Evolutionary conservation across 1,284 basidiomycete species (phyloP).

Genomic region (Apiotrichum gracile): DNA sequence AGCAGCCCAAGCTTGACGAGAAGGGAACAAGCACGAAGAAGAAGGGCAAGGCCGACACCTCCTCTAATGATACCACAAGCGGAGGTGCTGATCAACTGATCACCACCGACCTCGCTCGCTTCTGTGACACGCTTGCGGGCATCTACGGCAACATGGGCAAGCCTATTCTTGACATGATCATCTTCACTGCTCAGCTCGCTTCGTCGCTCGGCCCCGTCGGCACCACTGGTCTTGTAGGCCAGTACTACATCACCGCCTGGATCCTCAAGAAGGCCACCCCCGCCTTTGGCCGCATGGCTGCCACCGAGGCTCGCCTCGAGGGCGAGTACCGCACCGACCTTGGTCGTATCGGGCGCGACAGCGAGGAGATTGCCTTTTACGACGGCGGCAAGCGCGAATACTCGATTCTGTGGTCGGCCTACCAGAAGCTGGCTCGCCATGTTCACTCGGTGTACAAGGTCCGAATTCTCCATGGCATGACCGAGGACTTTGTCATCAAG

Average conservation of each 20-base stretch:
- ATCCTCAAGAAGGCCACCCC: constrained; percentile 83
- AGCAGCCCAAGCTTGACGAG: constrained; percentile 17
- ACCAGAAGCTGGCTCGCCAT: constrained; percentile 75
- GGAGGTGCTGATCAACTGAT: constrained; percentile 56
- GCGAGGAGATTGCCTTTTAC: constrained; percentile 95
- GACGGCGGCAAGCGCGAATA: constrained; percentile 79
- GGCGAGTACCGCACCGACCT: constrained; percentile 90
- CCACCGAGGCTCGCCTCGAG: constrained; percentile 71
- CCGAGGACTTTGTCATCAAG: constrained; percentile 89
- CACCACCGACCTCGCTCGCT: constrained; percentile 85
- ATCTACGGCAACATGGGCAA: constrained; percentile 85
- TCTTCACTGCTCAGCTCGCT: constrained; percentile 90
- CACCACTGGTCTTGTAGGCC: constrained; percentile 69
- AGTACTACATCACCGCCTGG: constrained; percentile 78
- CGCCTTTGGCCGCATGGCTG: constrained; percentile 86
- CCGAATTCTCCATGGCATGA: constrained; percentile 52
- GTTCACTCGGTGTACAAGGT: constrained; percentile 84
- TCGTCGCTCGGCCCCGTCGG: constrained; percentile 71
- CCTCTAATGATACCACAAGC: constrained; percentile 51
- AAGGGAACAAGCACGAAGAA: constrained; percentile 10
- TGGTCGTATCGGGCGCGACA: constrained; percentile 78
- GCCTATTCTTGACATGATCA: constrained; percentile 80
- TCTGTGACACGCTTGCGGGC: constrained; percentile 79
- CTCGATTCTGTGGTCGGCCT: constrained; percentile 74
- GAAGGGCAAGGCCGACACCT: constrained; percentile 10